These are phyloP conservation scores for Garcileccinum viscosum DNA, from an alignment of 1,284 basidiomycete species.

Conservation along the genomic window DNA sequence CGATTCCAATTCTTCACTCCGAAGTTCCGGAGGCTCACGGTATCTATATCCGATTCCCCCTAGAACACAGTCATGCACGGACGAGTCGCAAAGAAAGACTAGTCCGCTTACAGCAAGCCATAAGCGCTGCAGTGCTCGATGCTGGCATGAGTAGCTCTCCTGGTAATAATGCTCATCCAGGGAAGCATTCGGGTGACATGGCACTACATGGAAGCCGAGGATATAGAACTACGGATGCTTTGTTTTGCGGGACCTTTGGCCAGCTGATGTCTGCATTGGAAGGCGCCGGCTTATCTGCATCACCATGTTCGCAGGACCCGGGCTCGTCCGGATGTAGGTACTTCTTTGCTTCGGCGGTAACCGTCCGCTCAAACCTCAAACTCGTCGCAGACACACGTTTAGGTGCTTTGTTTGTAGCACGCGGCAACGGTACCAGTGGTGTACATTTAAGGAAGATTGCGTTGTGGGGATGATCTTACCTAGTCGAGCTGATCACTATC, in stretches of 20 bases:
- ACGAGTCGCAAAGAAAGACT: constrained; percentile 42
- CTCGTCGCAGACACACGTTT: constrained; percentile 46
- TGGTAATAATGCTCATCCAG: constrained; percentile 16
- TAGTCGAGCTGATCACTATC: neutral
- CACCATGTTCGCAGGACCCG: constrained; percentile 43
- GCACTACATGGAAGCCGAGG: constrained; percentile 19
- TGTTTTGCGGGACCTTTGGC: constrained; percentile 57
- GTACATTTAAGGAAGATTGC: constrained; percentile 53
- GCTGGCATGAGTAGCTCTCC: constrained; percentile 54
- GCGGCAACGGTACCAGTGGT: constrained; percentile 34
- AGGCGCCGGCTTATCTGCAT: constrained; percentile 47
- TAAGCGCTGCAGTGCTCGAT: constrained; percentile 50
- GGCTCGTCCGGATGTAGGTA: constrained; percentile 45
- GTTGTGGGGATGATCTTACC: constrained; percentile 47
- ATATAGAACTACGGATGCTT: constrained; percentile 32
- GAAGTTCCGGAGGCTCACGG: constrained; percentile 27
- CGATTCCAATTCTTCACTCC: constrained; percentile 16
- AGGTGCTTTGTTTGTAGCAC: constrained; percentile 54
- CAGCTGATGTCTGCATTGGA: constrained; percentile 53
- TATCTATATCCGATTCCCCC: constrained; percentile 48
- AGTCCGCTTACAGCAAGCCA: constrained; percentile 46
- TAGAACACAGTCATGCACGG: constrained; percentile 7
- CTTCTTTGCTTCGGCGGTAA: neutral
- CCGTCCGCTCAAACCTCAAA: neutral
- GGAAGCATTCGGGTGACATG: constrained; percentile 17